Evolutionary conservation across 306 rosid species (phyloP), one percentile per base, ranked within the genome.

Genomic region (Rosa multiflora): DNA sequence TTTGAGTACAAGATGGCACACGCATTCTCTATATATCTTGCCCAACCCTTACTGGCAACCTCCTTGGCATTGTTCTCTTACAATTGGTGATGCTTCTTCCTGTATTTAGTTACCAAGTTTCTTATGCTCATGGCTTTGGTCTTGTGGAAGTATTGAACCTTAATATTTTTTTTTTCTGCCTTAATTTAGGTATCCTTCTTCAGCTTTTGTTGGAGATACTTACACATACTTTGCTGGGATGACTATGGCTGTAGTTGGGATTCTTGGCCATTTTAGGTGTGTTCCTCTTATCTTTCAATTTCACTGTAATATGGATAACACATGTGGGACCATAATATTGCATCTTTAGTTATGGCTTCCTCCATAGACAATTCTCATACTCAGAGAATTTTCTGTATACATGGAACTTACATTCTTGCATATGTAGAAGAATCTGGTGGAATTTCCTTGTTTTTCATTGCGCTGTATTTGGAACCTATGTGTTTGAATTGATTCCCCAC

Each of bases 171-270:
- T 44, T 32, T 78, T 35, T 66, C 67, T 87, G 43, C 84, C 66
- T 84, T 61, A 67, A 76, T 85, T 32, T 69, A 95, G 99, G 99
- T 91, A 91, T 86, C 99, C 99, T 70, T 95, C 99, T 53, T 79
- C 97, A 17, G 99, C 86, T 84, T 95, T 95, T 81, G 99, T 95
- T 70, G 99, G 99, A 56, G 99, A 95, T 84, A 95, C 99, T 0
- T 95, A 79, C 82, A 95, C 99, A 51, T 95, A 95, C 88, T 95
- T 93, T 86, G 98, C 99, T 74, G 99, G 99, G 70, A 95, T 95
- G 99, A 93, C 98, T 18, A 91, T 93, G 99, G 97, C 99, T 44
- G 99, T 95, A 61, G 81, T 84, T 73, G 99, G 99, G 77, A 95
- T 95, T 82, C 87, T 95, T 80, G 99, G 98, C 81, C 98, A 95